Evolutionary conservation across 164 flowering plant species (phyloP).

Genomic region (Dillenia suffruticosa): DNA sequence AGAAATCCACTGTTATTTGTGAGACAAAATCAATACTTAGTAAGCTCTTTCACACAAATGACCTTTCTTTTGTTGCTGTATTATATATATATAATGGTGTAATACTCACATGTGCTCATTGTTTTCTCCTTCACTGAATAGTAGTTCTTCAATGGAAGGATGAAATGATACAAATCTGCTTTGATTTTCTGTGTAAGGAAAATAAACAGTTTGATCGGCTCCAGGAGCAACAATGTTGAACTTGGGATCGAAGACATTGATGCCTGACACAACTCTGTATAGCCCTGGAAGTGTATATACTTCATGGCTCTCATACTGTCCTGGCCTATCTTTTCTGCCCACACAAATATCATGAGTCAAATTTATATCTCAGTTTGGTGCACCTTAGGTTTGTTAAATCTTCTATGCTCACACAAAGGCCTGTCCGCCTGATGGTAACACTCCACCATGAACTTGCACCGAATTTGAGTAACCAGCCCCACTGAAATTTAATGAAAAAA

Average conservation of each 20-base stretch:
- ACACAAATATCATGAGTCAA: neutral
- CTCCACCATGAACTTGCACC: too few species aligned
- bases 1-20: slow-evolving; percentile 22
- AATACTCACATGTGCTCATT: slow-evolving; percentile 26
- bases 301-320: slow-evolving; percentile 35
- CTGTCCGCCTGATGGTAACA: too few species aligned
- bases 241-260: slow-evolving; percentile 33
- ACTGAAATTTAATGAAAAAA: too few species aligned
- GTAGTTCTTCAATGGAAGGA: slow-evolving; percentile 28
- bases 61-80: neutral
- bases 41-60: neutral
- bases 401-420: too few species aligned
- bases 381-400: too few species aligned
- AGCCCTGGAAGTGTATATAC: slow-evolving; percentile 37
- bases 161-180: slow-evolving; percentile 19
- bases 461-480: too few species aligned
- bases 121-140: slow-evolving; percentile 20
- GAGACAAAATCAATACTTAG: neutral
- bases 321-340: slow-evolving; percentile 24
- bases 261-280: slow-evolving; percentile 27
- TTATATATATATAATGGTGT: neutral
- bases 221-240: slow-evolving; percentile 39
- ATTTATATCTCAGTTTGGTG: too few species aligned
- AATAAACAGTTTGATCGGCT: slow-evolving; percentile 26
- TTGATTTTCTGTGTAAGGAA: slow-evolving; percentile 23